Conservation (phyloP, 306 rosid species). For the Pterocarpus macrocarpus region DNA sequence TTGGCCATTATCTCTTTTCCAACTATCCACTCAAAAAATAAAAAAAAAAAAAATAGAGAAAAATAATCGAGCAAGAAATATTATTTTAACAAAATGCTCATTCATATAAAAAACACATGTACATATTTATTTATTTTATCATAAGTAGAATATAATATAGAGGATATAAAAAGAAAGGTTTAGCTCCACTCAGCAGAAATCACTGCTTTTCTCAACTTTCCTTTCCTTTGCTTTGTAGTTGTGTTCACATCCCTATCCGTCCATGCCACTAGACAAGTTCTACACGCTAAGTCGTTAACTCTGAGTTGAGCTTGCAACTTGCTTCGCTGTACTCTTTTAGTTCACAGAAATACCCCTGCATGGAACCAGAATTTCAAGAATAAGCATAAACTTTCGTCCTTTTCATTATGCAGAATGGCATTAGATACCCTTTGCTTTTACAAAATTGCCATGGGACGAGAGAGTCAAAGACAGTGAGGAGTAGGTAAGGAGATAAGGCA, state of each 20-base stretch:
- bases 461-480: slow-evolving; percentile 51
- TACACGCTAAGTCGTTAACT: slow-evolving; percentile 81
- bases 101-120: background rate
- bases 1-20: slow-evolving; percentile 65
- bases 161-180: slow-evolving; percentile 55
- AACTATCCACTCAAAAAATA: slow-evolving; percentile 60
- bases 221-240: slow-evolving; percentile 17
- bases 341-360: slow-evolving; percentile 65
- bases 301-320: slow-evolving; percentile 44
- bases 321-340: slow-evolving; percentile 50
- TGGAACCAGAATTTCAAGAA: slow-evolving; percentile 16
- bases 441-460: slow-evolving; percentile 49
- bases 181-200: slow-evolving; percentile 68
- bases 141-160: slow-evolving; percentile 25
- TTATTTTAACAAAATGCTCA: slow-evolving; percentile 42
- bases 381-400: background rate
- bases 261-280: slow-evolving; percentile 69
- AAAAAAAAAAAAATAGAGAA: slow-evolving; percentile 34
- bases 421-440: slow-evolving; percentile 66
- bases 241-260: slow-evolving; percentile 75
- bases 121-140: background rate
- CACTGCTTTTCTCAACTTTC: slow-evolving; percentile 56
- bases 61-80: slow-evolving; percentile 33
- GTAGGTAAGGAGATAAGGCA: slow-evolving; percentile 53
- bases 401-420: slow-evolving; percentile 43